phyloP scores from a whole-genome alignment of 73 alveolate genomes.

The Symbiodinium pilosum region DNA sequence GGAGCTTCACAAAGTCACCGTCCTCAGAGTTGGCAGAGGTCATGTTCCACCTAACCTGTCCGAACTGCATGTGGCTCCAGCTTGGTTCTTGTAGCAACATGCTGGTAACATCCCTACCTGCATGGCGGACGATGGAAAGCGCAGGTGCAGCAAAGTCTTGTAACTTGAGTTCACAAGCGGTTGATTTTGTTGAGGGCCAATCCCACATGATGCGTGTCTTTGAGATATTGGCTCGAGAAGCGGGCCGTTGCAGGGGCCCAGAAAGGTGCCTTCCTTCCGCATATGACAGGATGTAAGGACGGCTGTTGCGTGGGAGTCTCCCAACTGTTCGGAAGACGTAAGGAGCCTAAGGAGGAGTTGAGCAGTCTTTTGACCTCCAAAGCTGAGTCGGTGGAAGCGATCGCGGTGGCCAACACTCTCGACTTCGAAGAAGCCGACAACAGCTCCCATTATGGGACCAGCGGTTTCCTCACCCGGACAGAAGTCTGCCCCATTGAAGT shows the following conservation, averaged over 20 bases:
- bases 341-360: background rate
- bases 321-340: background rate
- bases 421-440: background rate
- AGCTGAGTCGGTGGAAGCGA: background rate
- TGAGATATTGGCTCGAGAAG: slow-evolving; percentile 6
- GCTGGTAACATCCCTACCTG: no score
- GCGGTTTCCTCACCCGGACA: background rate
- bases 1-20: no score
- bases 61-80: no score
- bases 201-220: background rate
- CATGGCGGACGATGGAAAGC: no score
- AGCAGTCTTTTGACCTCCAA: background rate
- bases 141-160: no score
- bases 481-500: slow-evolving; percentile 45
- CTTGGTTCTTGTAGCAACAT: no score
- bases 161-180: no score
- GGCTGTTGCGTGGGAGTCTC: slow-evolving; percentile 6
- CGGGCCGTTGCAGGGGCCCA: background rate
- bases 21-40: no score
- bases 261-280: slow-evolving; percentile 1
- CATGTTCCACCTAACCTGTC: no score
- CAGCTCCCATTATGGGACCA: background rate
- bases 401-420: background rate
- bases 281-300: slow-evolving; percentile 32
- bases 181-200: no score